Conservation (phyloP, 75 land plant genomes). For the Picea sitchensis region DNA sequence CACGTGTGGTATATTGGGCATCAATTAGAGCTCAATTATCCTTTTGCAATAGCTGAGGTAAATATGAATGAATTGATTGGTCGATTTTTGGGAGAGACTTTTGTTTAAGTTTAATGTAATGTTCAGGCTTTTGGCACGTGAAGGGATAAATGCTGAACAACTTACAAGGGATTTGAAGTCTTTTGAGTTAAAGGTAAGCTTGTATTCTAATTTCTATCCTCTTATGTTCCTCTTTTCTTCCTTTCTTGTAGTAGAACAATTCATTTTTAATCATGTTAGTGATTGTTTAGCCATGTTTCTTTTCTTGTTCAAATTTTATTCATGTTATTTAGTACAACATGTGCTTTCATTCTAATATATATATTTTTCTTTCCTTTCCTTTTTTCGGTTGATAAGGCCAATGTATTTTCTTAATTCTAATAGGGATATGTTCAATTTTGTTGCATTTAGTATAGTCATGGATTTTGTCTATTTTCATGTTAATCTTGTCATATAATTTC, state of each 20-base stretch:
- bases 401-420: no score
- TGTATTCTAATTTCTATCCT: background rate
- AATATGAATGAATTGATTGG: background rate
- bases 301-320: background rate
- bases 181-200: constrained; percentile 83
- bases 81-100: background rate
- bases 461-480: no score
- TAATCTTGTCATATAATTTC: no score
- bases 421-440: no score
- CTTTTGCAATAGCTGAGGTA: background rate
- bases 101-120: background rate
- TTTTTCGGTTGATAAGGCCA: no score
- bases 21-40: background rate
- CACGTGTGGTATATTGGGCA: background rate
- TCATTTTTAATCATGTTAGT: background rate
- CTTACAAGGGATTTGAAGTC: constrained; percentile 96
- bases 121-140: constrained; percentile 86
- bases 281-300: background rate
- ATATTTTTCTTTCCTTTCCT: no score
- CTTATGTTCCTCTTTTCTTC: background rate
- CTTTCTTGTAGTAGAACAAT: background rate
- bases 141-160: constrained; percentile 98
- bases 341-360: no score
- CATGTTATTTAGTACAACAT: no score
- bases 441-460: no score